phyloP scores from a whole-genome alignment of 2,329 filamentous ascomycete genomes.

The Microcyclosporella mali region DNA sequence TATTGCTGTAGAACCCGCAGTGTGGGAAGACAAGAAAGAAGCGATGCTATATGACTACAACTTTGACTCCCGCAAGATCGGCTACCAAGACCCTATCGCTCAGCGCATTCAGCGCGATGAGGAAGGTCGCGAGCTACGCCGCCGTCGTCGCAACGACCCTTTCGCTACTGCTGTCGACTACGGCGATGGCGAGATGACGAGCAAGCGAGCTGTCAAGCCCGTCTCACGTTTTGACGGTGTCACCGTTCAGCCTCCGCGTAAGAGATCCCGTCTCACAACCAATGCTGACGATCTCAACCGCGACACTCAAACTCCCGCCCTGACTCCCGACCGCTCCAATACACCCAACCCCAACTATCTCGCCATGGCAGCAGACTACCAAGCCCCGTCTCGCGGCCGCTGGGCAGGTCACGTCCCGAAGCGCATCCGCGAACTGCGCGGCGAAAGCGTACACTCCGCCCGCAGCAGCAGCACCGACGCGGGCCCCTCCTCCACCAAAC shows the following conservation, averaged over 20 bases:
- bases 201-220: constrained; percentile 22
- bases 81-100: constrained; percentile 52
- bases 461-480: constrained; percentile 14
- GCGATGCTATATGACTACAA: constrained; percentile 55
- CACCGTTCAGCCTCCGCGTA: constrained; percentile 20
- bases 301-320: constrained; percentile 10
- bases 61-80: constrained; percentile 48
- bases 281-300: constrained; percentile 2
- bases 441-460: constrained; percentile 30
- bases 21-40: constrained; percentile 57
- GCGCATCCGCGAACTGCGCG: constrained; percentile 44
- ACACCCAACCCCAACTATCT: constrained; percentile 11
- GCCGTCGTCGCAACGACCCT: constrained; percentile 28
- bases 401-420: constrained; percentile 31
- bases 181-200: constrained; percentile 24
- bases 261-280: constrained; percentile 17
- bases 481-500: constrained; percentile 8
- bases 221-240: constrained; percentile 28
- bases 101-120: constrained; percentile 45
- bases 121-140: constrained; percentile 43
- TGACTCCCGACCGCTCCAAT: constrained; percentile 20
- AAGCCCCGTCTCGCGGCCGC: constrained; percentile 26
- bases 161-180: constrained; percentile 24
- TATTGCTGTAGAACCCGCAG: constrained; percentile 39
- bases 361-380: constrained; percentile 10